These are phyloP conservation scores for Brettanomyces bruxellensis DNA, from an alignment of 805 yeast species.

Conservation along the genomic window DNA sequence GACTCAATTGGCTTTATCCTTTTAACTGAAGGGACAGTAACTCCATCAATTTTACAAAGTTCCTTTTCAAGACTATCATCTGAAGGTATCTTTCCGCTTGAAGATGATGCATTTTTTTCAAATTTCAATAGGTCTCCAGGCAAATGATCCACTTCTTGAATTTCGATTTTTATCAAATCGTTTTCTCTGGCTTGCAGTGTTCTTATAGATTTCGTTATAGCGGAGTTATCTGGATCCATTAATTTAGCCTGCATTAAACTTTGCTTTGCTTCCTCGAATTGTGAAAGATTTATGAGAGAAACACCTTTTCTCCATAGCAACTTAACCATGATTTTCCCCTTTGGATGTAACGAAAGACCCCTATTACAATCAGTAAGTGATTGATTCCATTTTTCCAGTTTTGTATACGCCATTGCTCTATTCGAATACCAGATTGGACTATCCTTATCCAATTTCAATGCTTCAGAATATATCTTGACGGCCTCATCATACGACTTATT, in stretches of 20 bases:
- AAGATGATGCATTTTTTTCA: neutral
- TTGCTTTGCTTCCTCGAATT: conserved; percentile 20
- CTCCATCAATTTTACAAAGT: neutral
- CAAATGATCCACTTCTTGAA: conserved; percentile 12
- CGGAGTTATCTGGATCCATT: conserved; percentile 32
- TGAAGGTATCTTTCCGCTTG: neutral
- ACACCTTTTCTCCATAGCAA: conserved; percentile 42
- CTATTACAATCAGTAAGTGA: conserved; percentile 41
- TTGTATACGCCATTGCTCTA: conserved; percentile 56
- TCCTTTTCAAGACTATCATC: neutral
- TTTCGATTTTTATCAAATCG: conserved; percentile 2
- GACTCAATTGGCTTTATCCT: conserved; percentile 1
- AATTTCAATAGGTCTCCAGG: conserved; percentile 9
- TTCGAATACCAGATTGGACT: conserved; percentile 59
- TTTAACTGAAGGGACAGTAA: neutral
- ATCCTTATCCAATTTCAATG: conserved; percentile 37
- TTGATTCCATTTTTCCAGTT: conserved; percentile 36
- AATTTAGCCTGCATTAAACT: conserved; percentile 29
- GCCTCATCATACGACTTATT: conserved; percentile 40
- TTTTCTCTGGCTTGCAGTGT: conserved; percentile 4
- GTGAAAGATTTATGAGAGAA: conserved; percentile 26
- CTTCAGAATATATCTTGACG: conserved; percentile 43
- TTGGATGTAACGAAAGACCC: conserved; percentile 30
- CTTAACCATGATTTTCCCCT: conserved; percentile 32
- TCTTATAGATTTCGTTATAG: conserved; percentile 30